phyloP scores from a whole-genome alignment of 2,329 filamentous ascomycete genomes.

The Fusarium nisikadoi region DNA sequence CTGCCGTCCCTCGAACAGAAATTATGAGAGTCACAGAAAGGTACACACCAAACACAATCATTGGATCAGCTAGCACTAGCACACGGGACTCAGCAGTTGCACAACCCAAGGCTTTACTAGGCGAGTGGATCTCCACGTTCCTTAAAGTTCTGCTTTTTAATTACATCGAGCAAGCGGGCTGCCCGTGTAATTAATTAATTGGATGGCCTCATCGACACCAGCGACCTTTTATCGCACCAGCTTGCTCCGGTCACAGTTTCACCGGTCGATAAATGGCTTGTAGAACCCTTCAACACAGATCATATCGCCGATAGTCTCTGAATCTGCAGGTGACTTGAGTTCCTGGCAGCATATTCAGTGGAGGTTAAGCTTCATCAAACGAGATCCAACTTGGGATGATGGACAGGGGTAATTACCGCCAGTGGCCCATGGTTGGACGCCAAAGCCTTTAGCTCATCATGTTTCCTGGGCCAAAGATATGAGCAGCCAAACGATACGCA shows the following conservation, averaged over 20 bases:
- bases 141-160: conserved; percentile 45
- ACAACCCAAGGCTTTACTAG: conserved; percentile 33
- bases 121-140: conserved; percentile 39
- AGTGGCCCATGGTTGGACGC: conserved; percentile 36
- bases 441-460: conserved; percentile 21
- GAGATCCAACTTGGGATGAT: conserved; percentile 28
- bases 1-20: conserved; percentile 3
- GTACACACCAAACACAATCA: conserved; percentile 24
- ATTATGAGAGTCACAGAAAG: conserved; percentile 32
- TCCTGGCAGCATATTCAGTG: not conserved
- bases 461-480: conserved; percentile 3
- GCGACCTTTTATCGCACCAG: conserved; percentile 6
- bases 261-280: conserved; percentile 15
- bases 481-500: not conserved
- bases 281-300: not conserved
- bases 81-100: conserved; percentile 37
- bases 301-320: not conserved
- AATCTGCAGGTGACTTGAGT: conserved; percentile 7
- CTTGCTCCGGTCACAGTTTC: conserved; percentile 4
- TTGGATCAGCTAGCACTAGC: conserved; percentile 30
- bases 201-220: conserved; percentile 14
- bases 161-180: conserved; percentile 38
- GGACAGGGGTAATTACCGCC: conserved; percentile 29
- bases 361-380: conserved; percentile 28
- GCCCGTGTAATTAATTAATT: conserved; percentile 36